These are phyloP conservation scores for Hyaloperonospora arabidopsidis DNA, from an alignment of 352 stramenopile genomes.

Conservation along the genomic window DNA sequence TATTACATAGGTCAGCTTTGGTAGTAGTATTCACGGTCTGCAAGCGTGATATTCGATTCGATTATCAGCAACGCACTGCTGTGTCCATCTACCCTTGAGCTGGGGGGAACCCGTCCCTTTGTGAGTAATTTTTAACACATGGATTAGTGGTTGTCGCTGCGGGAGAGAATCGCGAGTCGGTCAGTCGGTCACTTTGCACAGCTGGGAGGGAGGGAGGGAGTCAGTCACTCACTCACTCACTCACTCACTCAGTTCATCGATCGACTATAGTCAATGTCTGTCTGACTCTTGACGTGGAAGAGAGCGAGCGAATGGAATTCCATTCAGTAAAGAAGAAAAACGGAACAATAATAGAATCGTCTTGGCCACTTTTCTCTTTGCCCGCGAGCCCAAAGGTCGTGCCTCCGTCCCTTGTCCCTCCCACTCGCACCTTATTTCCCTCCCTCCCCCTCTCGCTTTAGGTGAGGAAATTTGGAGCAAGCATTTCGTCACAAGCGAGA, in stretches of 20 bases:
- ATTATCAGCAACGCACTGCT: too few species aligned
- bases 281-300: conserved; percentile 11
- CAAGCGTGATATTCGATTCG: too few species aligned
- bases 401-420: background rate
- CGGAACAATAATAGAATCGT: background rate
- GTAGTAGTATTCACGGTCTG: too few species aligned
- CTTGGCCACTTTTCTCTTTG: conserved; percentile 21
- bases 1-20: too few species aligned
- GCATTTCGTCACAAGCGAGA: background rate
- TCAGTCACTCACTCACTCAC: too few species aligned
- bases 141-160: conserved; percentile 11
- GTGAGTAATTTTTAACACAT: conserved; percentile 15
- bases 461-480: background rate
- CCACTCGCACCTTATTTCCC: too few species aligned
- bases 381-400: conserved; percentile 11
- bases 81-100: too few species aligned
- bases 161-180: conserved; percentile 12
- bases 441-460: background rate
- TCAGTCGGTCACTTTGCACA: background rate
- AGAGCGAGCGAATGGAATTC: conserved; percentile 3
- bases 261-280: background rate
- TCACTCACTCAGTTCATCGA: too few species aligned
- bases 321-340: conserved; percentile 1
- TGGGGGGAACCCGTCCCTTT: background rate
- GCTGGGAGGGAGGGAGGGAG: too few species aligned